phyloP scores from a whole-genome alignment of 2,329 filamentous ascomycete species.

The Fusarium sp. region DNA sequence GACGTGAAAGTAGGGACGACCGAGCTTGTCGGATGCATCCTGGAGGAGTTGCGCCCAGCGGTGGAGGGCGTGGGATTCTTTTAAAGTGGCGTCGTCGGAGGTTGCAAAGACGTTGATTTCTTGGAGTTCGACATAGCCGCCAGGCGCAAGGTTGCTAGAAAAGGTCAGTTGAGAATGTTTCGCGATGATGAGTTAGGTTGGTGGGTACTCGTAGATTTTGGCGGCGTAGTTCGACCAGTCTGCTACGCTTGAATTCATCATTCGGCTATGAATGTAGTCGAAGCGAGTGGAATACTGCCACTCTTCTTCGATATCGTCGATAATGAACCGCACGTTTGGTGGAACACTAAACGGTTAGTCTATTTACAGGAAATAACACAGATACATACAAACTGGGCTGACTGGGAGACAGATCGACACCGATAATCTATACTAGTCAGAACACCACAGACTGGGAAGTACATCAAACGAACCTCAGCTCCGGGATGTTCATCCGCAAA shows the following conservation, averaged over 20 bases:
- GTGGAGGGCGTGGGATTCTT: background rate
- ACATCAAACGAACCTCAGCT: background rate
- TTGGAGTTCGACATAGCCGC: constrained; percentile 18
- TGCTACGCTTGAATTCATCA: background rate
- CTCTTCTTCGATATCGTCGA: background rate
- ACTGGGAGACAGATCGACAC: constrained; percentile 8
- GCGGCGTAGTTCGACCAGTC: constrained; percentile 9
- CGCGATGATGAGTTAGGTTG: fast-evolving
- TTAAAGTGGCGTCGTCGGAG: background rate
- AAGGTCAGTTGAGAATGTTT: background rate
- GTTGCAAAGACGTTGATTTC: constrained; percentile 4
- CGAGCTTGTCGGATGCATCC: constrained; percentile 13
- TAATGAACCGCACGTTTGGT: background rate
- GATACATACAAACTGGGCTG: constrained; percentile 1
- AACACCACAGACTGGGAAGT: fast-evolving
- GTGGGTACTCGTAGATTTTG: background rate
- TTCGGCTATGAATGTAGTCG: constrained; percentile 2
- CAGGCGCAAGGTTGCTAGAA: background rate
- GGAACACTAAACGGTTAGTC: background rate
- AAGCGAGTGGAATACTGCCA: background rate
- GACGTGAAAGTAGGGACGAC: constrained; percentile 7
- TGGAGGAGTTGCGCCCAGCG: constrained; percentile 1
- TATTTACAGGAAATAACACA: fast-evolving
- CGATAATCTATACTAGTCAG: background rate
- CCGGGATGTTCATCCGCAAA: constrained; percentile 24